Evolutionary conservation across 2,329 filamentous ascomycete species (phyloP), one percentile per base, ranked within the genome.

Genomic region (Verticillium tricorpus): DNA sequence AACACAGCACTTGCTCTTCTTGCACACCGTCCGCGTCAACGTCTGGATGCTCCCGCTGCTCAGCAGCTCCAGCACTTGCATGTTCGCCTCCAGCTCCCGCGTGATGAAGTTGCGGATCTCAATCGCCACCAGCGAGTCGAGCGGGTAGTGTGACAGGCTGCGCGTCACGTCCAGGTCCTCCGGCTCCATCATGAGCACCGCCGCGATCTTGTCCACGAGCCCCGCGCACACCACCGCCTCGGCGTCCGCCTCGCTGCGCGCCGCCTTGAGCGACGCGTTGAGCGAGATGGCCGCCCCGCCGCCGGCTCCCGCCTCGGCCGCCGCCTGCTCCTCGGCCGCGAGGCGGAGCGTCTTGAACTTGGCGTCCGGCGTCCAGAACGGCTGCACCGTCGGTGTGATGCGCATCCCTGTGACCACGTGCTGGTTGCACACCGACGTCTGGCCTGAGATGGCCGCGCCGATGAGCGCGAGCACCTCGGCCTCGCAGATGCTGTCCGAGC

Each of bases 371-470:
- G 78, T 78, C 78, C 83, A 86, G 73, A 84, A 86, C 0, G 82
- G 82, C 58, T 78, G 71, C 66, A 76, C 72, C 3, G 72, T 72
- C 6, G 76, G 75, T 25, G 76, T 80, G 63, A 85, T 79, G 60
- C 78, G 76, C 69, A 86, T 78, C 2, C 84, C 84, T 0, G 83
- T 85, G 64, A 86, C 82, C 40, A 77, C 78, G 67, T 86, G 83
- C 52, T 73, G 76, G 61, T 79, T 77, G 69, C 80, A 84, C n/a
- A 62, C 50, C 0, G 75, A 71, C 0, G 67, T 65, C 32, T 76
- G 73, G 1, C 81, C 82, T 6, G 71, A 75, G 50, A 86, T 80
- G 19, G 82, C 81, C 0, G 81, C 78, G 1, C 77, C 78, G 1
- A 86, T 73, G 0, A 87, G 75, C 0, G 83, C 82, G 1, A 85